Conservation (phyloP, 495 filamentous ascomycete genomes). For the Clavariopsis aquatica region DNA sequence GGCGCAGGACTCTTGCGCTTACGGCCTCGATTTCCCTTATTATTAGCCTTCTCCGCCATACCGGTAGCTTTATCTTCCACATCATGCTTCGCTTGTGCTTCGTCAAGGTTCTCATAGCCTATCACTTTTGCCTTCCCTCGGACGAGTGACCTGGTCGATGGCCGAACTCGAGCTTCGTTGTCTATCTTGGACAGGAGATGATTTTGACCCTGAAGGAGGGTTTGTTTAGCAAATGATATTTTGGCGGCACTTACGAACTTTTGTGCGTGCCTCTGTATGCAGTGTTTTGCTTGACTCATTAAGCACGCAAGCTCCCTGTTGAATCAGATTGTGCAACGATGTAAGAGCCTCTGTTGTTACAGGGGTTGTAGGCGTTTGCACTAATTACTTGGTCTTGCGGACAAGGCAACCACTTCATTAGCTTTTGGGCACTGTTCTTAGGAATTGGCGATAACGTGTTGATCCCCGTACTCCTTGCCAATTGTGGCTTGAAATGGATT, state of each 20-base stretch:
- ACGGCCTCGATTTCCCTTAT: background rate
- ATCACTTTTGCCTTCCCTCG: conserved; percentile 11
- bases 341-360: no score
- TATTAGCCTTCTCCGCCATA: background rate
- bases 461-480: no score
- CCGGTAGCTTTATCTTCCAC: conserved; percentile 8
- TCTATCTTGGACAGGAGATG: background rate
- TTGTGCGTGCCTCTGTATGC: conserved; percentile 1
- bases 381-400: no score
- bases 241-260: conserved; percentile 9
- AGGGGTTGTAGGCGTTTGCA: no score
- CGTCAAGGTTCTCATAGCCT: conserved; percentile 8
- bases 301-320: background rate
- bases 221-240: conserved; percentile 13
- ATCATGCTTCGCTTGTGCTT: conserved; percentile 8
- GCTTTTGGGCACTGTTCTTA: no score
- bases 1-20: conserved; percentile 16
- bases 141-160: background rate
- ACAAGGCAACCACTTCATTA: no score
- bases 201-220: conserved; percentile 5
- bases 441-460: no score
- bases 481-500: background rate
- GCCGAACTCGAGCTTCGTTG: conserved; percentile 6
- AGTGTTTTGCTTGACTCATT: conserved; percentile 4
- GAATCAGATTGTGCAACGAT: no score